Conservation (phyloP, 164 flowering plant species). For the Vitis riparia region DNA sequence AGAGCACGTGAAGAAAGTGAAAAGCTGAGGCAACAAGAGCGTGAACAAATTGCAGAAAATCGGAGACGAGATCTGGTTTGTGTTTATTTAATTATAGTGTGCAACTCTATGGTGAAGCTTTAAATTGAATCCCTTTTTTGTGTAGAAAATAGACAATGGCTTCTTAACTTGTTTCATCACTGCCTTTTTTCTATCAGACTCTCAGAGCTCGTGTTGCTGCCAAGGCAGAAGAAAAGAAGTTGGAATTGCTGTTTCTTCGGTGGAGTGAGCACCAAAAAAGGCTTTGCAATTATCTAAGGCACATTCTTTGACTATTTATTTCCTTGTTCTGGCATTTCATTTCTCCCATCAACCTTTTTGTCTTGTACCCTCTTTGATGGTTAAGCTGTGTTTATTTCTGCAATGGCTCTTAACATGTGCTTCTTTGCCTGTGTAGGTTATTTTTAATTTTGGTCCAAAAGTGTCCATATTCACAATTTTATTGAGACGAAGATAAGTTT, state of each 20-base stretch:
- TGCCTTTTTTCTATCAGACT: constrained; percentile 39
- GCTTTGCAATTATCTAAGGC: constrained; percentile 93
- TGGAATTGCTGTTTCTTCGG: constrained; percentile 92
- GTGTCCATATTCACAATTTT: constrained; percentile 98
- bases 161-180: background rate
- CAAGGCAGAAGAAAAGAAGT: constrained; percentile 95
- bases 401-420: background rate
- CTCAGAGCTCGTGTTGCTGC: constrained; percentile 96
- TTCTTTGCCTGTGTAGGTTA: constrained; percentile 69
- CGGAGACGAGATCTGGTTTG: constrained; percentile 88
- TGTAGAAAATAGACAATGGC: background rate
- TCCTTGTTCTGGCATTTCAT: background rate
- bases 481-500: constrained; percentile 97
- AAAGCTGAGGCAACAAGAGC: constrained; percentile 89
- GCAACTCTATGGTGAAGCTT: background rate
- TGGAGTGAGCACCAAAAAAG: constrained; percentile 96
- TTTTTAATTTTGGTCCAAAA: constrained; percentile 95
- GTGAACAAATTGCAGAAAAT: constrained; percentile 90
- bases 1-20: constrained; percentile 97
- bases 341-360: background rate
- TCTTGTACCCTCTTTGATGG: background rate
- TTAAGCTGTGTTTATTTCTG: background rate
- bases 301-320: background rate
- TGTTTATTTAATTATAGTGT: background rate
- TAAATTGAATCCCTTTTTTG: constrained; percentile 2